These are phyloP conservation scores for Gomphus bonarii DNA, from an alignment of 1,284 basidiomycete genomes.

Conservation along the genomic window DNA sequence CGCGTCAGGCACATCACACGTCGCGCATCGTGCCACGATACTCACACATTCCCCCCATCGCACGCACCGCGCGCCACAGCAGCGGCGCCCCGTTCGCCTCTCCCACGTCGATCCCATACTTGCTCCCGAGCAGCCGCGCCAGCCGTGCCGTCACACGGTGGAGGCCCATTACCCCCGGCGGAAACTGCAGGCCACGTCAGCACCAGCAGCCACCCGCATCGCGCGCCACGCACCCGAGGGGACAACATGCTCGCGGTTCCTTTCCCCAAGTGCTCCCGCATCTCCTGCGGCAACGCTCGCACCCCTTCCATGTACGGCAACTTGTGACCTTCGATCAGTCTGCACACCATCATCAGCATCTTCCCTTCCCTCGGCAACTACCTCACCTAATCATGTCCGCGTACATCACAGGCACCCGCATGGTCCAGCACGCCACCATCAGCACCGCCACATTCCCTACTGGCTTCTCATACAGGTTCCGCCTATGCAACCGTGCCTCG, in stretches of 20 bases:
- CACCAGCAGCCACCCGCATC: slow-evolving; percentile 13
- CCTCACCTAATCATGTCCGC: slow-evolving; percentile 59
- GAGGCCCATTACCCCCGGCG: slow-evolving; percentile 47
- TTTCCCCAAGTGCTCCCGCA: slow-evolving; percentile 63
- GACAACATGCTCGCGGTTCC: slow-evolving; percentile 54
- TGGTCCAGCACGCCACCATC: slow-evolving; percentile 64
- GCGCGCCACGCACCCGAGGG: slow-evolving; percentile 43
- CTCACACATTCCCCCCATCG: slow-evolving; percentile 66
- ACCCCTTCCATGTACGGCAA: slow-evolving; percentile 79
- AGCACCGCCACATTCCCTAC: slow-evolving; percentile 56
- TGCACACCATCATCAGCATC: slow-evolving; percentile 19
- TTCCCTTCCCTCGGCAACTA: slow-evolving; percentile 15
- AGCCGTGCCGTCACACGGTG: slow-evolving; percentile 57
- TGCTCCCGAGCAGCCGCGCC: slow-evolving; percentile 40
- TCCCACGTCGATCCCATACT: slow-evolving; percentile 59
- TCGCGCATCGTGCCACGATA: background rate
- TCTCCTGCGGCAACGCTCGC: slow-evolving; percentile 49
- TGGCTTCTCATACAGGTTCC: slow-evolving; percentile 38
- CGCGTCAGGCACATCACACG: background rate
- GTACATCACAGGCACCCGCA: slow-evolving; percentile 68
- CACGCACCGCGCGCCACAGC: slow-evolving; percentile 68
- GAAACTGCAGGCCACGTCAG: slow-evolving; percentile 31
- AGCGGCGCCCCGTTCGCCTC: slow-evolving; percentile 72
- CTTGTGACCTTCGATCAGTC: slow-evolving; percentile 60
- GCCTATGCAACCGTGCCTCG: background rate